A percentile compares a stretch with the other conserved stretches of the same genome.
phyloP scores from a whole-genome alignment of 257 asterid genomes.

The Solanum commersonii region DNA sequence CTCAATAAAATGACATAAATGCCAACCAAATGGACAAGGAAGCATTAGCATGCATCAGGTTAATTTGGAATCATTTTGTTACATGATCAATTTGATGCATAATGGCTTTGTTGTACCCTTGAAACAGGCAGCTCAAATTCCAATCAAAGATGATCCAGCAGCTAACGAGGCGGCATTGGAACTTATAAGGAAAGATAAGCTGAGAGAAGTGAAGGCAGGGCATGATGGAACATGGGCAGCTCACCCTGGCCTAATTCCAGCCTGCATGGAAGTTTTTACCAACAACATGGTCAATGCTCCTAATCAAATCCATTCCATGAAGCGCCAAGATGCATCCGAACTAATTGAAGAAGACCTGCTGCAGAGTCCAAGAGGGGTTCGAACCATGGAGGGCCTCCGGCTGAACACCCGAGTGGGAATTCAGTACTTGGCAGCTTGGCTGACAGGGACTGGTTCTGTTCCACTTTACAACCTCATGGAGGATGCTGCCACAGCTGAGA shows the following conservation, averaged over 20 bases:
- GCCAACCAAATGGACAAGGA: neutral
- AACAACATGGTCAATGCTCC: slow-evolving; percentile 39
- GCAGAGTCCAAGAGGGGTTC: slow-evolving; percentile 58
- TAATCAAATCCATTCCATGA: slow-evolving; percentile 57
- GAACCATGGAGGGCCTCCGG: slow-evolving; percentile 90
- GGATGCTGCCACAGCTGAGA: slow-evolving; percentile 97
- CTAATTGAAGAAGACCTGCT: slow-evolving; percentile 63
- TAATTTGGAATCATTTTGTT: neutral
- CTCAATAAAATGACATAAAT: neutral
- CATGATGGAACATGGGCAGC: slow-evolving; percentile 99
- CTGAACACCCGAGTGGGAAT: slow-evolving; percentile 88
- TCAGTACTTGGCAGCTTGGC: slow-evolving; percentile 91
- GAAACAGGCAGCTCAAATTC: slow-evolving; percentile 92
- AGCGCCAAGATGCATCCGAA: slow-evolving; percentile 46
- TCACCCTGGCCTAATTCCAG: slow-evolving; percentile 89
- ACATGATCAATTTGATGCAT: neutral
- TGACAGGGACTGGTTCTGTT: slow-evolving; percentile 76
- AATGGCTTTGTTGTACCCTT: neutral
- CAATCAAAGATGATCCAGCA: slow-evolving; percentile 60
- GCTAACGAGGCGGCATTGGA: slow-evolving; percentile 89
- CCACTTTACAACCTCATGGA: slow-evolving; percentile 98
- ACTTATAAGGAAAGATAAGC: slow-evolving; percentile 61
- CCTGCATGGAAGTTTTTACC: slow-evolving; percentile 58
- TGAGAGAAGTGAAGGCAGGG: slow-evolving; percentile 80
- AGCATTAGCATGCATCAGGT: neutral